phyloP scores from a whole-genome alignment of 2,329 filamentous ascomycete genomes.

The Trichoderma atroviride region DNA sequence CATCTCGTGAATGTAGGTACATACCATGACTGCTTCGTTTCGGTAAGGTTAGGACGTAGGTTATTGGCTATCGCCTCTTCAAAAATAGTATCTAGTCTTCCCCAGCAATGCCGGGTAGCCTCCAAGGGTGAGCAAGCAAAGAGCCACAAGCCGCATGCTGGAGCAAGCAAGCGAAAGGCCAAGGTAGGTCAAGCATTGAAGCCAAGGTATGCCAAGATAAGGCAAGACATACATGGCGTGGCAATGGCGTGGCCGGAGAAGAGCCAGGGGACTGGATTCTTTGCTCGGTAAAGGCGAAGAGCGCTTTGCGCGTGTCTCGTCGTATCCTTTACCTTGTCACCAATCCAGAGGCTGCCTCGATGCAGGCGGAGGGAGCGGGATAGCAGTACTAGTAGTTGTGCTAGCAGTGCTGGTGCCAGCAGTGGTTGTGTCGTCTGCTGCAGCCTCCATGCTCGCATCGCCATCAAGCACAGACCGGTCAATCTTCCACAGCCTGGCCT shows the following conservation, averaged over 20 bases:
- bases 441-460: conserved; percentile 31
- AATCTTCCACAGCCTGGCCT: conserved; percentile 41
- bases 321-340: conserved; percentile 33
- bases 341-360: conserved; percentile 44
- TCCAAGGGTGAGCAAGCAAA: neutral
- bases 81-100: neutral
- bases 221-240: neutral
- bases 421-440: conserved; percentile 11
- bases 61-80: neutral
- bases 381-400: neutral
- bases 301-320: neutral
- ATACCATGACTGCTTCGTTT: neutral
- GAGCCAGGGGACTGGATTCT: neutral
- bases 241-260: neutral
- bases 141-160: neutral
- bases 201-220: neutral
- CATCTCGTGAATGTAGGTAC: neutral
- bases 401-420: conserved; percentile 25
- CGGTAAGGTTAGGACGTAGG: neutral
- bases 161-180: neutral
- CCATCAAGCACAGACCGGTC: conserved; percentile 36
- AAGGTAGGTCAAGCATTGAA: too few species aligned
- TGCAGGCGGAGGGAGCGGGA: conserved; percentile 26
- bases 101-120: neutral
- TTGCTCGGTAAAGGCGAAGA: neutral